These are phyloP conservation scores for Aspergillus indologenus DNA, from an alignment of 495 filamentous ascomycete species.

Conservation along the genomic window DNA sequence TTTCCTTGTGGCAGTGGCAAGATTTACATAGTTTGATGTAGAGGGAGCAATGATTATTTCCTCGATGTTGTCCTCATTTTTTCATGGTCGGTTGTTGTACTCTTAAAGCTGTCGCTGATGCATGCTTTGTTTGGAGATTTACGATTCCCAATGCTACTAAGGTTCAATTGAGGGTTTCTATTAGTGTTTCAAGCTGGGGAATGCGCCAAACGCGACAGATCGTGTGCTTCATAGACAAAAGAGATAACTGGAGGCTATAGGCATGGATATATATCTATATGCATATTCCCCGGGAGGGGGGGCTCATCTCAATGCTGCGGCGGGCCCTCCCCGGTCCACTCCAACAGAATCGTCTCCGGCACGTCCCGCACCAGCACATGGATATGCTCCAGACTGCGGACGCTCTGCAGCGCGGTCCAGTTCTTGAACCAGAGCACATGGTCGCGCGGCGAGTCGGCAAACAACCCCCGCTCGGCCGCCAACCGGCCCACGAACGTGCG, in stretches of 20 bases:
- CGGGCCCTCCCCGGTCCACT: constrained; percentile 53
- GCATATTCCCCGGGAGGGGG: no score
- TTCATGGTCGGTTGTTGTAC: constrained; percentile 1
- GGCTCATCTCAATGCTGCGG: constrained; percentile 1
- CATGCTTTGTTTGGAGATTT: constrained; percentile 15
- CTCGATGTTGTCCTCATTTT: not conserved
- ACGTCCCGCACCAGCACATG: constrained; percentile 66
- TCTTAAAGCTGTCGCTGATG: not conserved
- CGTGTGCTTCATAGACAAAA: no score
- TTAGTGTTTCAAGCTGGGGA: no score
- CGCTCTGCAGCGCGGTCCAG: constrained; percentile 84
- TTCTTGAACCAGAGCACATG: constrained; percentile 93
- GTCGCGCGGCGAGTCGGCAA: constrained; percentile 38
- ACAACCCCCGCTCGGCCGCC: constrained; percentile 32
- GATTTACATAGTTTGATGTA: not conserved
- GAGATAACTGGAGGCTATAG: no score
- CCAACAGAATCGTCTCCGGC: constrained; percentile 53
- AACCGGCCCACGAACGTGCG: constrained; percentile 61
- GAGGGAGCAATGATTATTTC: not conserved
- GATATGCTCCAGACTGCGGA: constrained; percentile 75
- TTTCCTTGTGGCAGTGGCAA: no score
- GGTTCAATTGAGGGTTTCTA: constrained; percentile 9
- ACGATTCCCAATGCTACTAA: constrained; percentile 28
- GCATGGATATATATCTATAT: no score
- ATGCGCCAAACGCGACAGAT: no score